Percentiles rank a stretch among this genome's conserved stretches.
phyloP scores from a whole-genome alignment of 805 yeast species.

The Torulaspora indica region DNA sequence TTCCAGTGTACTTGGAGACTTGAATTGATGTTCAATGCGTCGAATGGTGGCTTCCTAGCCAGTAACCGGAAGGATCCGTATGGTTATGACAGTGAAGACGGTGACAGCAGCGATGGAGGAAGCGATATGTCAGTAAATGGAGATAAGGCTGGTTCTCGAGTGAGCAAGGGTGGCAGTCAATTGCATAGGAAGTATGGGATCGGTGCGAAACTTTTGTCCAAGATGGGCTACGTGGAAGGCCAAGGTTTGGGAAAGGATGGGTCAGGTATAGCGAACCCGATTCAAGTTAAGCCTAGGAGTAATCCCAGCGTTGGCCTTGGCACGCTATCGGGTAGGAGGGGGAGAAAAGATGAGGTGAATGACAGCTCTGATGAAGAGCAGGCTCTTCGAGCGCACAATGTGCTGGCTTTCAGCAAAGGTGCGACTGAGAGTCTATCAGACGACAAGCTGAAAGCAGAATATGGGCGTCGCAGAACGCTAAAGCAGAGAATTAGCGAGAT shows the following conservation, averaged over 20 bases:
- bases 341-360: slow-evolving; percentile 13
- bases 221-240: slow-evolving; percentile 87
- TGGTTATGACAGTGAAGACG: slow-evolving; percentile 24
- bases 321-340: slow-evolving; percentile 39
- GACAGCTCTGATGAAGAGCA: slow-evolving; percentile 17
- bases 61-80: slow-evolving; percentile 10
- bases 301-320: slow-evolving; percentile 68
- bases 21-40: not conserved
- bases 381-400: not conserved
- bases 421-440: slow-evolving; percentile 3
- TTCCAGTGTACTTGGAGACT: not conserved
- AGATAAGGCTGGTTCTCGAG: not conserved
- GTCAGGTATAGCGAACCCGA: slow-evolving; percentile 76
- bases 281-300: slow-evolving; percentile 63
- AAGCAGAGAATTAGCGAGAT: slow-evolving; percentile 5
- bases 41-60: slow-evolving; percentile 1
- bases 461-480: not conserved
- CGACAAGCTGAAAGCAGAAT: not conserved
- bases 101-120: slow-evolving; percentile 17
- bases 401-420: slow-evolving; percentile 13
- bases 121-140: not conserved
- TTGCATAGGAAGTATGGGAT: slow-evolving; percentile 57
- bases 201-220: slow-evolving; percentile 70
- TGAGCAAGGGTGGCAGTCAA: not conserved
- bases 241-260: slow-evolving; percentile 73